Base-by-base conservation (phyloP, 495 filamentous ascomycete genomes). In the Lasiosphaeriaceae sp. region DNA sequence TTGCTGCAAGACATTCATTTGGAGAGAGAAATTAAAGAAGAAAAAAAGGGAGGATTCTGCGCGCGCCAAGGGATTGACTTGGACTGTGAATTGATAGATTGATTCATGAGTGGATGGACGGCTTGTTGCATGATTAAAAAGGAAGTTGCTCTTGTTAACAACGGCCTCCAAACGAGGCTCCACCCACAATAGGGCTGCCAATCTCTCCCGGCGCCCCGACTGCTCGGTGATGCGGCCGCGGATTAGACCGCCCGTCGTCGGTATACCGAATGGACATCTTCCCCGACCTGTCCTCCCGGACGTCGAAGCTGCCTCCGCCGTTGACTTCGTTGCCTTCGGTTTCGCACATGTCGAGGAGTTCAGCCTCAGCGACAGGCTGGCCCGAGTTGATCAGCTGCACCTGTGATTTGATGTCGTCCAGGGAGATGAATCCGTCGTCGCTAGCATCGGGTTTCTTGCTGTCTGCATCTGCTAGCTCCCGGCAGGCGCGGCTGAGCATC, bases 311-410 rank as follows among this genome's bases (percentile, higher is more conserved):
- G 19, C 94, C 94, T 51, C 94, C 94, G 51, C 94, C 94, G 60
- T 97, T 97, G 48, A 87, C 82, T 0, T 76, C 66, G 63, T 89
- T 95, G 55, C 94, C 94, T 66, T 94, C 87, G 1, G 92, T 95
- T 58, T 97, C 92, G 70, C 89, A 93, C 54, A 96, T 90, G 47
- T 90, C 87, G n/a, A 91, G 77, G 69, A 98, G 78, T 59, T 96
- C 92, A 26, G 83, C 74, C 50, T 88, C 75, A 2, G 75, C 74
- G 56, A 94, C 82, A 0, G 81, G 70, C 2, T 80, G 71, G 41
- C 90, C 86, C 39, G 80, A 72, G 31, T 81, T 84, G 35, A 84
- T 70, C 46, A 78, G 66, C 29, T 90, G 84, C 12, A 96, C 77
- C 51, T 87, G 86, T 4, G 76, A 75, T 49, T 87, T 82, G 49